Evolutionary conservation across 805 yeast genomes (phyloP).

Genomic region (Yarrowia divulgata): DNA sequence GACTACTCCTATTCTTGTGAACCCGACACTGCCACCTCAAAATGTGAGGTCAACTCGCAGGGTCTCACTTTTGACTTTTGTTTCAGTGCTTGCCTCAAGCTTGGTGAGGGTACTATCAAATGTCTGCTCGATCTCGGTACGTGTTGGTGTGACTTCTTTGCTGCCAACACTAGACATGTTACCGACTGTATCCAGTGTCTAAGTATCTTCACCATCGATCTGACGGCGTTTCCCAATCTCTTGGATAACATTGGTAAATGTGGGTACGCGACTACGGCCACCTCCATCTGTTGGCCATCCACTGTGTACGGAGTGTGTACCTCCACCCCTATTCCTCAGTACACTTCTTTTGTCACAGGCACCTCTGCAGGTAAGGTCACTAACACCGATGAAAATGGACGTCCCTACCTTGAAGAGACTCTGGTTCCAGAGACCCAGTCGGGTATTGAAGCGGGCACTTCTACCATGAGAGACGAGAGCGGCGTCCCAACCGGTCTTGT

Average conservation of each 20-base stretch:
- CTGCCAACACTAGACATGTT: background rate
- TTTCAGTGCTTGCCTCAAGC: background rate
- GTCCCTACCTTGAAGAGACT: background rate
- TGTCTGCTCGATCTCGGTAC: background rate
- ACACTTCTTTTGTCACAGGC: slow-evolving; percentile 6
- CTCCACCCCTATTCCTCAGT: slow-evolving; percentile 8
- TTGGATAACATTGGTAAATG: background rate
- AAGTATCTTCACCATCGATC: background rate
- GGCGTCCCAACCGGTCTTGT: background rate
- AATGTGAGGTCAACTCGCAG: background rate
- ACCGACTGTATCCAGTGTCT: slow-evolving; percentile 14
- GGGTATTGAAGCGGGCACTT: background rate
- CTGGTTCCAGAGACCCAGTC: background rate
- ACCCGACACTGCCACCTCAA: background rate
- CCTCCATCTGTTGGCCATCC: background rate
- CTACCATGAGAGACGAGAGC: background rate
- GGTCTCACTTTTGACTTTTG: background rate
- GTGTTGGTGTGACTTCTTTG: slow-evolving; percentile 13
- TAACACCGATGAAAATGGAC: background rate
- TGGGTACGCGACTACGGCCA: background rate
- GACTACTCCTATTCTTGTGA: background rate
- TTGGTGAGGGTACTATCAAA: background rate
- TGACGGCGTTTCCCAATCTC: background rate
- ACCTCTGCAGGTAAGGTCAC: background rate
- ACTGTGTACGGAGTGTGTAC: background rate